Evolutionary conservation across 176 grass and related monocot species (phyloP).

Genomic region (Saccharum officinarum): DNA sequence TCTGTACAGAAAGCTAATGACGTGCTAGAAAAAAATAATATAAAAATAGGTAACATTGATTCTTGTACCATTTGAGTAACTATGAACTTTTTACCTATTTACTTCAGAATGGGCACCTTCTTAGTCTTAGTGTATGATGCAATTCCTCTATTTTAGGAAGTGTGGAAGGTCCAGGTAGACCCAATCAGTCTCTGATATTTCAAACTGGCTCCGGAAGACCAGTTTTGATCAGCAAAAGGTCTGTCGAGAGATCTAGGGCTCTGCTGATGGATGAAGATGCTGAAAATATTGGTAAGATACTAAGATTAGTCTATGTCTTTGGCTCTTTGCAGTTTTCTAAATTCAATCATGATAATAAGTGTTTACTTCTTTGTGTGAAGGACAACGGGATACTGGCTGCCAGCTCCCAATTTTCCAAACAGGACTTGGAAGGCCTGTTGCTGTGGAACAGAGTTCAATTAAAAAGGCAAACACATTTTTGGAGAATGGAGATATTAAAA

Average conservation of each 20-base stretch:
- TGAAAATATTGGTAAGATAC: constrained; percentile 29
- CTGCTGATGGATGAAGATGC: background rate
- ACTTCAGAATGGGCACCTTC: background rate
- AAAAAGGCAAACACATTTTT: constrained; percentile 60
- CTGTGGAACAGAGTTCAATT: constrained; percentile 51
- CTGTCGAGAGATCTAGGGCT: constrained; percentile 22
- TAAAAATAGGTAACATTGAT: constrained; percentile 19
- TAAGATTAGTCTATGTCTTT: constrained; percentile 27
- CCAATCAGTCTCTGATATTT: constrained; percentile 27
- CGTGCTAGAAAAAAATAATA: constrained; percentile 49
- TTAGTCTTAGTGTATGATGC: constrained; percentile 4
- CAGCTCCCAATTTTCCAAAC: constrained; percentile 64
- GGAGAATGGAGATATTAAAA: constrained; percentile 24
- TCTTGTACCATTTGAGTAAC: background rate
- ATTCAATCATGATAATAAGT: constrained; percentile 6
- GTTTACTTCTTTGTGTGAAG: constrained; percentile 24
- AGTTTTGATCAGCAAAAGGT: constrained; percentile 26
- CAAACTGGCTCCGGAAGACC: constrained; percentile 30
- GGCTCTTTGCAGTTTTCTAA: background rate
- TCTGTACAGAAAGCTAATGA: constrained; percentile 48
- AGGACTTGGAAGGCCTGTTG: constrained; percentile 56
- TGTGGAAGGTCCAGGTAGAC: constrained; percentile 10
- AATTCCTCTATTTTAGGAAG: constrained; percentile 33
- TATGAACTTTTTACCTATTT: constrained; percentile 9
- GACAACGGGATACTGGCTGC: constrained; percentile 29